Evolutionary conservation across 495 filamentous ascomycete genomes (phyloP).

Genomic region (Aspergillus sclerotioniger): DNA sequence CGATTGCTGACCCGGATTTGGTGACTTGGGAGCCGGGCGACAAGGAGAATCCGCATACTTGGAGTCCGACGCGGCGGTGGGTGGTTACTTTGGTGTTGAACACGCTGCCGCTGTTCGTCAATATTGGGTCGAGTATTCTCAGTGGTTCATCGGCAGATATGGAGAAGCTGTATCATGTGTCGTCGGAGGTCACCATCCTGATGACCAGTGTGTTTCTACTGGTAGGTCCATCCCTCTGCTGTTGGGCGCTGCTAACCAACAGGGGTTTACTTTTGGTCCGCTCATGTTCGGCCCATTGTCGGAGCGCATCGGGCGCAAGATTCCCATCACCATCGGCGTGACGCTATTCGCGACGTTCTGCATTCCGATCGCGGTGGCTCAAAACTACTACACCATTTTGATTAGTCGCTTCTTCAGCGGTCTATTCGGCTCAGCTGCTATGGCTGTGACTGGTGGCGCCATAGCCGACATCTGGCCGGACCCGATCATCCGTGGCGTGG

Average conservation of each 20-base stretch:
- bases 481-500: constrained; percentile 34
- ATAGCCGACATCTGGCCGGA: constrained; percentile 42
- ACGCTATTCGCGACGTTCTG: constrained; percentile 49
- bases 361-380: constrained; percentile 49
- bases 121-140: neutral
- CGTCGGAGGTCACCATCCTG: neutral
- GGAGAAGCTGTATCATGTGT: neutral
- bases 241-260: neutral
- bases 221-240: neutral
- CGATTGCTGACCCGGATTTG: neutral
- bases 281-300: constrained; percentile 23
- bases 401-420: constrained; percentile 44
- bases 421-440: constrained; percentile 39
- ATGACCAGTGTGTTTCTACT: neutral
- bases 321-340: constrained; percentile 20
- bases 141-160: neutral
- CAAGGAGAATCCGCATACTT: neutral
- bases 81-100: neutral
- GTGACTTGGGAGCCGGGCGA: neutral
- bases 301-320: constrained; percentile 20
- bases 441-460: constrained; percentile 37
- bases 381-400: constrained; percentile 46
- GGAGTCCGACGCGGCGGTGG: neutral
- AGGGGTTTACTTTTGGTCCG: constrained; percentile 20
- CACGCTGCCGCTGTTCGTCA: neutral